Evolutionary conservation across 257 asterid species (phyloP), one percentile per base, ranked within the genome.

Genomic region (Leptodermis oblonga): DNA sequence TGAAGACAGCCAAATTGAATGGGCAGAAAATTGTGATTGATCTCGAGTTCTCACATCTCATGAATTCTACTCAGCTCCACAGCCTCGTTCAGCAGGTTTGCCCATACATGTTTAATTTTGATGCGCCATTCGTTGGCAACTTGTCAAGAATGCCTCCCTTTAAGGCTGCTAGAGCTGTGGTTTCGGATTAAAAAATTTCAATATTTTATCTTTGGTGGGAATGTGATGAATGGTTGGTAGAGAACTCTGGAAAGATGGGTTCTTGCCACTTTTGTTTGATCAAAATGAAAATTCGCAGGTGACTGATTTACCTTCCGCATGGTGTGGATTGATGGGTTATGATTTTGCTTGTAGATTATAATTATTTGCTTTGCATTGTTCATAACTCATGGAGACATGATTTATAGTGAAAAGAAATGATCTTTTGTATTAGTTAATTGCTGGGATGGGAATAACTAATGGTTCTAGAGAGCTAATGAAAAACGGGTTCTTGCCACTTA

Each of bases 21-120:
- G 99, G 96, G 4, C 96, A 87, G 85, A 91, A 89, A 65, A 71
- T 94, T 18, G 92, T 91, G 54, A 74, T 94, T 49, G 99, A 94
- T 74, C 96, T 94, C 41, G 96, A 94, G 60, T 94, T 90, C 55
- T 83, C 90, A 4, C 76, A 87, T 79, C 89, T 90, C 68, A 94
- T 94, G 99, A 87, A 49, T 72, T 49, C 90, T 52, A 53, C 64
- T 39, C 90, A 93, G 74, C 84, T 88, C 76, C 76, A 79, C 69
- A 94, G 99, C 85, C 96, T 94, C 70, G 91, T 88, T 76, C 96
- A 94, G 49, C 99, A 94, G 97, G 99, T 93, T n/a, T 15, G 18
- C 62, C 43, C 69, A 31, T 26, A 14, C 9, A 31, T 9, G 20
- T 59, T 33, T 46, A 4, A 46, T 12, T 41, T 41, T 41, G 1